phyloP scores from a whole-genome alignment of 2,329 filamentous ascomycete species.

The Seiridium cupressi region DNA sequence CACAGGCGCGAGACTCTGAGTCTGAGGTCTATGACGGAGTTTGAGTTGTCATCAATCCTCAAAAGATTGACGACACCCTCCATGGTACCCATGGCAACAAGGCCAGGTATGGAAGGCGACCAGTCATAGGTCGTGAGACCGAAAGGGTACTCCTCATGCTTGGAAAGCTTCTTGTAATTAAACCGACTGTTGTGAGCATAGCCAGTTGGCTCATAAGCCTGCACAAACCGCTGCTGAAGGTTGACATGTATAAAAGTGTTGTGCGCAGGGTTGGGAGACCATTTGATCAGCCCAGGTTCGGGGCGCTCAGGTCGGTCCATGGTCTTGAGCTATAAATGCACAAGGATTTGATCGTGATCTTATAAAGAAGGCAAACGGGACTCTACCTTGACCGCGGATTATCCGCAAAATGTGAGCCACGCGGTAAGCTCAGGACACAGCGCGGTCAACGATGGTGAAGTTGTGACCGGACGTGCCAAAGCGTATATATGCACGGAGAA shows the following conservation, averaged over 20 bases:
- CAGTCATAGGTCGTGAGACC: conserved; percentile 66
- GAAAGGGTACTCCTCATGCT: conserved; percentile 59
- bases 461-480: background rate
- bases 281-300: conserved; percentile 63
- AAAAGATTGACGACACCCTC: conserved; percentile 75
- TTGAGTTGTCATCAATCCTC: conserved; percentile 69
- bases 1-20: conserved; percentile 76
- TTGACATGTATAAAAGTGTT: conserved; percentile 66
- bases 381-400: too few species aligned
- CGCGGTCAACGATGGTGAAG: background rate
- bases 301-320: conserved; percentile 48
- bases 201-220: conserved; percentile 62
- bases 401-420: too few species aligned
- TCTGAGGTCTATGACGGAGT: conserved; percentile 62
- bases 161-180: conserved; percentile 54
- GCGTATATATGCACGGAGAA: background rate
- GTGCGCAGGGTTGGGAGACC: conserved; percentile 58
- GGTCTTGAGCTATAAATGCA: background rate
- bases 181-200: conserved; percentile 56
- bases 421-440: too few species aligned
- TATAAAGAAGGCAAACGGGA: too few species aligned
- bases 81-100: conserved; percentile 73
- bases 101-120: conserved; percentile 59
- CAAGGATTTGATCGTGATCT: background rate
- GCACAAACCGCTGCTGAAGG: conserved; percentile 59